Base-by-base conservation (phyloP, 176 grass and related monocot species). In the Carex parvula region DNA sequence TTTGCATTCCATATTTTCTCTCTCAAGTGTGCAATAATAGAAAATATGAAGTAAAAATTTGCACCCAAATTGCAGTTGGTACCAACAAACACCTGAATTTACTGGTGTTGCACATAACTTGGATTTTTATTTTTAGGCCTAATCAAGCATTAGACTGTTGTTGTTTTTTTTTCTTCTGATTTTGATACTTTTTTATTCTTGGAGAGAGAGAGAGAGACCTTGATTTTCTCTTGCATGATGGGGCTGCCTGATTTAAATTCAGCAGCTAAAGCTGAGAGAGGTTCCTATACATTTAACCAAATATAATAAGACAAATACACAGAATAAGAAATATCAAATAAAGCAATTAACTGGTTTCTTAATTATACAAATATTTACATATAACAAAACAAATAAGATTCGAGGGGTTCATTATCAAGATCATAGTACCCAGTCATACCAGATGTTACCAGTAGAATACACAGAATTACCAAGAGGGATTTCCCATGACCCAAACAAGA, bases 211-310 rank as follows among this genome's bases (percentile, higher is more conserved):
- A 82, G 60, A 80, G 61, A 54, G 72, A 99, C 96, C 96, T 95
- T 90, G 76, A 94, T 94, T 93, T 99, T 95, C 85, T 95, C 88
- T 71, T 90, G 89, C 73, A 99, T 84, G 80, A 99, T 99, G 30
- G 92, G 82, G 79, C 88, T 98, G 84, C 88, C 96, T 60, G 89
- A 89, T 81, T 99, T 80, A 86, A 88, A 95, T 70, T 99, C 91
- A 30, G 83, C 91, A 76, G 91, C 96, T 81, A 95, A 95, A 71
- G 90, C n/a, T 66, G 96, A 95, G 71, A 99, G 91, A 85, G 93
- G 93, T 87, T 99, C 96, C 96, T 99, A 87, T 75, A 85, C 54
- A 62, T 86, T 88, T 65, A 61, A 70, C 24, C 83, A 84, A 72
- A 69, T 70, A 84, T 30, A 81, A 81, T 60, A 17, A 64, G 56